These are phyloP conservation scores for Rhodotorula taiwanensis DNA, from an alignment of 768 basidiomycete species.

Conservation along the genomic window DNA sequence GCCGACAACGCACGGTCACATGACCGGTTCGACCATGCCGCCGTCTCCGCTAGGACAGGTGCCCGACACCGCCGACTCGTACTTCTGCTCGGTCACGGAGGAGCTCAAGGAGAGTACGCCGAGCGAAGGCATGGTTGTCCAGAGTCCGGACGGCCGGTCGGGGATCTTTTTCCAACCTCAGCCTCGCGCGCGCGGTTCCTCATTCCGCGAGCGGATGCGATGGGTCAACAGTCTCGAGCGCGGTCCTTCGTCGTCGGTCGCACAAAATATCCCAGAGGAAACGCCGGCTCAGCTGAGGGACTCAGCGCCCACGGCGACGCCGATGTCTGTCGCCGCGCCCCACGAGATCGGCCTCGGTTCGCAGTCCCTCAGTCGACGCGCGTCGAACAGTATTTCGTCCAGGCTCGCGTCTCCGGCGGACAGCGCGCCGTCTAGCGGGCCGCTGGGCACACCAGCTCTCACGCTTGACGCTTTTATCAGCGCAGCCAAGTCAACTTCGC, in stretches of 20 bases:
- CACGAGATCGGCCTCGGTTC: constrained; percentile 33
- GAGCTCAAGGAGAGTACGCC: constrained; percentile 56
- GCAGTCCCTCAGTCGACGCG: background rate
- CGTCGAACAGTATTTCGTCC: background rate
- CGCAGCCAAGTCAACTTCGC: constrained; percentile 14
- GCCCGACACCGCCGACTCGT: constrained; percentile 28
- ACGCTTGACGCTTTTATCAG: constrained; percentile 35
- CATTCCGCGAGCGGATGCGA: background rate
- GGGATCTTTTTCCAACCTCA: constrained; percentile 90
- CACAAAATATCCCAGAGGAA: constrained; percentile 21
- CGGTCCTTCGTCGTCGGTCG: constrained; percentile 6
- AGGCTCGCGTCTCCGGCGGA: background rate
- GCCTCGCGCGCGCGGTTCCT: constrained; percentile 6
- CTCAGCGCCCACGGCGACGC: background rate
- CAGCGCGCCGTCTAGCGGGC: background rate
- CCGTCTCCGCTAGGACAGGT: constrained; percentile 30
- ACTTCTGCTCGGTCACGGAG: constrained; percentile 33
- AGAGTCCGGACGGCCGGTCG: constrained; percentile 86
- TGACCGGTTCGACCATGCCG: constrained; percentile 4
- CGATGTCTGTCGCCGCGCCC: constrained; percentile 10
- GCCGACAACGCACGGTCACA: constrained; percentile 14
- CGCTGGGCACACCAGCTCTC: constrained; percentile 25
- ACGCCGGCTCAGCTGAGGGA: background rate
- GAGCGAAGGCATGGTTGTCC: constrained; percentile 79
- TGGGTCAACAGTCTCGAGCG: constrained; percentile 11